Percentiles rank a stretch among this genome's conserved stretches.
Conservation (phyloP, 2,329 filamentous ascomycete species). For the Byssochlamys sp. region DNA sequence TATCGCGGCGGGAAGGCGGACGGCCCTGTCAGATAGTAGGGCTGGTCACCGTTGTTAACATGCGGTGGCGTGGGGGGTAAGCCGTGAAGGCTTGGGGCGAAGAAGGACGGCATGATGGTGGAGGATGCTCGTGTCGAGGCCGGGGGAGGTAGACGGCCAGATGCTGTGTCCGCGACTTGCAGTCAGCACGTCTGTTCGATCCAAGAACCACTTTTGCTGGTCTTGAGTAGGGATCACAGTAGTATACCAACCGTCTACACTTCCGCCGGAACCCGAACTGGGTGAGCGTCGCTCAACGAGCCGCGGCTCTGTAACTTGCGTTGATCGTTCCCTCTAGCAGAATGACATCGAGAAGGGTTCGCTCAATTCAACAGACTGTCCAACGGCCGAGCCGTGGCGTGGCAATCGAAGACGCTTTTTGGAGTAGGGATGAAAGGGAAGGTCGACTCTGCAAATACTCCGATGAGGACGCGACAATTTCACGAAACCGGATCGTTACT, state of each 20-base stretch:
- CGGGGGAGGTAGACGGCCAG: slow-evolving; percentile 26
- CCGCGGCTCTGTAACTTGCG: slow-evolving; percentile 26
- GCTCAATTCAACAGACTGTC: slow-evolving; percentile 11
- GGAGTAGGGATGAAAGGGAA: background rate
- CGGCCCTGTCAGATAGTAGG: slow-evolving; percentile 30
- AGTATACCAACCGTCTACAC: slow-evolving; percentile 33
- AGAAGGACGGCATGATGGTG: slow-evolving; percentile 35
- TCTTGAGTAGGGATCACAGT: background rate
- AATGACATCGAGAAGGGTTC: slow-evolving; percentile 29
- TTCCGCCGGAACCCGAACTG: slow-evolving; percentile 28
- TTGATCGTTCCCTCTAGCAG: slow-evolving; percentile 26
- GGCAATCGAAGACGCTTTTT: slow-evolving; percentile 5
- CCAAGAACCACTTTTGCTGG: background rate
- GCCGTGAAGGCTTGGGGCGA: slow-evolving; percentile 30
- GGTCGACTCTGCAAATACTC: background rate
- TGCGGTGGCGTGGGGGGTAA: slow-evolving; percentile 36
- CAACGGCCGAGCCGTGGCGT: slow-evolving; percentile 6
- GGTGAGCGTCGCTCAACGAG: slow-evolving; percentile 32
- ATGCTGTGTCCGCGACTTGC: slow-evolving; percentile 10
- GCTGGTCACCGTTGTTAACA: slow-evolving; percentile 26
- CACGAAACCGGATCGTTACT: background rate
- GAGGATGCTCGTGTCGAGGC: slow-evolving; percentile 23
- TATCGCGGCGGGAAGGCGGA: slow-evolving; percentile 34
- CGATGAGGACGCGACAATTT: background rate
- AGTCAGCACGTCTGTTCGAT: background rate